Evolutionary conservation across 805 yeast genomes (phyloP).

Genomic region (Candida chauliodis): DNA sequence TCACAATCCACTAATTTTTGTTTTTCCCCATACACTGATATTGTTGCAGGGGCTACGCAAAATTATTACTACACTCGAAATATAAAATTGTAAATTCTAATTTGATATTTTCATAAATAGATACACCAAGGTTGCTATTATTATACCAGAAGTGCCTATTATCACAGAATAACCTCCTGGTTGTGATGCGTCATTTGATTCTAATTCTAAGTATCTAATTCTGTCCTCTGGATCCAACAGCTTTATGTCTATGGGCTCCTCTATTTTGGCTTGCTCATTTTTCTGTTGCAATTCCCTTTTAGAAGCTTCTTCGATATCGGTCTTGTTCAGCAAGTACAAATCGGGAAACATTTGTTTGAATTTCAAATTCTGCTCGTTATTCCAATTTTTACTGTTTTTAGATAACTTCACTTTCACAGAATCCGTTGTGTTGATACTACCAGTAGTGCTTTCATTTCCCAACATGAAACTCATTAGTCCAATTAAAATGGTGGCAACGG

Average conservation of each 20-base stretch:
- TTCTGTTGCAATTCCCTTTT: constrained; percentile 12
- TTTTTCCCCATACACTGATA: no score
- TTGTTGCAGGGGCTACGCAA: no score
- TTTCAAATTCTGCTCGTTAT: constrained; percentile 49
- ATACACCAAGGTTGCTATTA: constrained; percentile 1
- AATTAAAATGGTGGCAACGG: constrained; percentile 80
- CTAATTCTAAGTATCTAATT: constrained; percentile 32
- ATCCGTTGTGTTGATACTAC: constrained; percentile 67
- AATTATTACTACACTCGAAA: no score
- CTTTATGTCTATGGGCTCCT: constrained; percentile 18
- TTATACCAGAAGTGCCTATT: constrained; percentile 4
- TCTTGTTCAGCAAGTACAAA: constrained; percentile 42
- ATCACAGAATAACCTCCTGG: neutral
- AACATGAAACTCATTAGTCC: constrained; percentile 93
- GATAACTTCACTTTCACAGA: constrained; percentile 57
- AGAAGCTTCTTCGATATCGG: constrained; percentile 22
- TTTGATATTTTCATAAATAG: neutral
- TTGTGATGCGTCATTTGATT: neutral
- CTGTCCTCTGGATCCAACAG: constrained; percentile 68
- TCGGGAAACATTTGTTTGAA: constrained; percentile 71
- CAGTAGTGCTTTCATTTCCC: constrained; percentile 79
- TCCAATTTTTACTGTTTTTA: constrained; percentile 56
- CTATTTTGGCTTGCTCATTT: constrained; percentile 10
- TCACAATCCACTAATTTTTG: no score
- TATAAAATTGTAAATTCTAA: no score